Evolutionary conservation across 192 early-diverging fungal species (phyloP), one percentile per base, ranked within the genome.

Genomic region (Podila verticillata): DNA sequence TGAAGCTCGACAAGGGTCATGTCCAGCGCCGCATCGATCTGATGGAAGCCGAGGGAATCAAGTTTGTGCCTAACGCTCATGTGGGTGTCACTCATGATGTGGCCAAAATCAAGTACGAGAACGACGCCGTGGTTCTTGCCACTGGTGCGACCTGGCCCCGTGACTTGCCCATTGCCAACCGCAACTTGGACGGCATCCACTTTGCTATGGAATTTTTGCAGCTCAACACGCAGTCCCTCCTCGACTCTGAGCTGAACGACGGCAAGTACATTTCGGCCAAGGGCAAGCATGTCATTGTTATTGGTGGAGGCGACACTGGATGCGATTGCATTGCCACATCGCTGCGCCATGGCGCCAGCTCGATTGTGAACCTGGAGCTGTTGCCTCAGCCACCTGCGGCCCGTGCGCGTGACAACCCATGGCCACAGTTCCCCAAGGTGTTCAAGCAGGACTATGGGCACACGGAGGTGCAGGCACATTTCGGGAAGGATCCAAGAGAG

Each of bases 161-260:
- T 63, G 98, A 99, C 73, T 85, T 99, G 73, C 84, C 89, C 36
- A 96, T 99, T 57, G 94, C 94, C 17, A 93, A 93, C 80, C 88
- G 98, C 36, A 85, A 94, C 65, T 81, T 95, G 67, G 89, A 95
- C 66, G 96, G 96, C 63, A 92, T 98, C 70, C 94, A 98, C 87
- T 99, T 98, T 87, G 98, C 98, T 57, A 98, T 99, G 97, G 98
- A 99, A 70, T 99, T 90, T 84, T 85, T 99, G 81, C 93, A 96
- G 59, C 87, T 87, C 56, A 97, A 93, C 84, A 97, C 96, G 20
- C 94, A 96, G 85, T 86, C 84, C 26, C 85, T 99, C 44, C 82
- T 99, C 39, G 93, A 96, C 83, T 94, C 88, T 36, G 89, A 93
- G 28, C 82, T 97, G 34, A 75, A 84, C 59, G 90, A 96, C 81